A percentile compares a stretch with the other conserved stretches of the same genome.
These are phyloP conservation scores for Sporothrix luriei DNA, from an alignment of 2,329 filamentous ascomycete species.

Conservation along the genomic window DNA sequence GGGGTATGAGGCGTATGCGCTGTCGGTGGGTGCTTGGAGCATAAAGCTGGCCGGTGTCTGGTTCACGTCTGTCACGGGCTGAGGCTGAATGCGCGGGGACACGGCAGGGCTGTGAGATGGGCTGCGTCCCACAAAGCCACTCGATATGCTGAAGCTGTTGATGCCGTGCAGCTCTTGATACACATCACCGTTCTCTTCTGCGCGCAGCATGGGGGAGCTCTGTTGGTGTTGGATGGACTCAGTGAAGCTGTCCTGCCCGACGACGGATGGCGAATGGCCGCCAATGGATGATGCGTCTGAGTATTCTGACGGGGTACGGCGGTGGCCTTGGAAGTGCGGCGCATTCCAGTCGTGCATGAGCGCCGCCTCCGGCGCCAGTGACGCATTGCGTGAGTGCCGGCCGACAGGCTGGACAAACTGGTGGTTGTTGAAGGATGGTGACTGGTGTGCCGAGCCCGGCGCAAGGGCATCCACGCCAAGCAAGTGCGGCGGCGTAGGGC, in stretches of 20 bases:
- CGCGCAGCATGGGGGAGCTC: slow-evolving; percentile 77
- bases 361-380: slow-evolving; percentile 60
- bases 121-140: slow-evolving; percentile 67
- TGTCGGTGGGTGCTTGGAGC: slow-evolving; percentile 47
- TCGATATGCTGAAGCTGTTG: slow-evolving; percentile 77
- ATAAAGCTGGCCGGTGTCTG: slow-evolving; percentile 49
- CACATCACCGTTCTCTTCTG: slow-evolving; percentile 67
- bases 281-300: slow-evolving; percentile 87
- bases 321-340: slow-evolving; percentile 74
- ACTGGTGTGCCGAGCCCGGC: slow-evolving; percentile 54
- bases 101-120: slow-evolving; percentile 75
- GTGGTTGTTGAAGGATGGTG: slow-evolving; percentile 59
- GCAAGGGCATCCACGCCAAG: slow-evolving; percentile 51
- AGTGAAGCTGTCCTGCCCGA: slow-evolving; percentile 74
- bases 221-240: slow-evolving; percentile 71
- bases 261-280: slow-evolving; percentile 74
- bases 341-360: slow-evolving; percentile 60
- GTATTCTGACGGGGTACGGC: slow-evolving; percentile 84
- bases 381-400: slow-evolving; percentile 58
- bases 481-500: slow-evolving; percentile 58
- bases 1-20: slow-evolving; percentile 49
- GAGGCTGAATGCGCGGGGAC: slow-evolving; percentile 62
- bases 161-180: slow-evolving; percentile 80
- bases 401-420: slow-evolving; percentile 56
- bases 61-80: slow-evolving; percentile 56